Evolutionary conservation across 495 filamentous ascomycete species (phyloP), one percentile per base, ranked within the genome.

Genomic region (Pseudomonodictys pantanalensis): DNA sequence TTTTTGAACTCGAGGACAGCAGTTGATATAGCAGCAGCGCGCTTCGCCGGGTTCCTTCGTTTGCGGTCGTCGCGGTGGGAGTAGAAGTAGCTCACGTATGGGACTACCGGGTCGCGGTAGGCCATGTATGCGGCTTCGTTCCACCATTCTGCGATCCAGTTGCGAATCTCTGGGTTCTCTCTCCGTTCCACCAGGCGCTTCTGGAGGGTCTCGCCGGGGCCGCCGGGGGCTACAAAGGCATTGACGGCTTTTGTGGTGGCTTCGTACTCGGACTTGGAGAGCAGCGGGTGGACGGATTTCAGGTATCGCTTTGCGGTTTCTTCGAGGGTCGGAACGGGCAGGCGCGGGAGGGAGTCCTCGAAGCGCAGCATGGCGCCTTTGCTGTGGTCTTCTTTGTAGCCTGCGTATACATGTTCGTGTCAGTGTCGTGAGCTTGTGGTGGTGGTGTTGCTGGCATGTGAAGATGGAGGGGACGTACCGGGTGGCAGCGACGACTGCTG

Each of bases 51-150:
- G 76, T 95, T 81, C 32, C 91, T 86, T 53, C 92, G 84, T 68
- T 86, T 80, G 48, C 91, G 85, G 72, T 99, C 95, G 72, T 99
- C 95, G 52, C 88, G 83, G 80, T 96, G 92, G 32, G 91, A 96
- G 78, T 99, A 99, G 77, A 99, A 99, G 80, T 99, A 99, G 72
- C 90, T 95, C 64, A 99, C 95, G 71, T 97, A 99, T 54, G 95
- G 95, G 26, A 97, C 88, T 25, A 99, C 89, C 32, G 95, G 95
- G 73, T 97, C 95, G 58, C 92, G 89, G 79, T 96, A 96, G 56
- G 70, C 81, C 52, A 99, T 81, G 76, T 99, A 99, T 35, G 93
- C 92, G 2, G 83, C 81, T 54, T 92, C 81, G 75, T 97, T 96
- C 95, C 95, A 99, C 95, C 95, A 99, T 66, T 97, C 92, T 58